Conservation (phyloP, 2,329 filamentous ascomycete species). For the Scedosporium boydii region DNA sequence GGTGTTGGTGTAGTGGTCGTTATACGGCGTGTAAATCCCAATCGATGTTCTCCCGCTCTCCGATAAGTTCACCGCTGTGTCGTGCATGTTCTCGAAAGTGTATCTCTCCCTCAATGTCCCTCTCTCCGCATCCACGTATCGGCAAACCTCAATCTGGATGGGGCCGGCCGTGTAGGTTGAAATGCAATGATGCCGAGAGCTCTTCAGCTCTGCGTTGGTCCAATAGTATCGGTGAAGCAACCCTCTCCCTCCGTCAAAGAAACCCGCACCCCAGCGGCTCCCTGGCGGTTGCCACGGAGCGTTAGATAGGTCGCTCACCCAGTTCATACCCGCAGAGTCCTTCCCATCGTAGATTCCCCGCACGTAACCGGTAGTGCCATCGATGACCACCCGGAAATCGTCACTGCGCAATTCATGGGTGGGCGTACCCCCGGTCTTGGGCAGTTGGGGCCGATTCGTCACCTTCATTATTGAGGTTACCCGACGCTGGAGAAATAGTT, state of each 20-base stretch:
- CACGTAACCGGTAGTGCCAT: conserved; percentile 7
- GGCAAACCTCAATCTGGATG: neutral
- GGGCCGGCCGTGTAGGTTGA: neutral
- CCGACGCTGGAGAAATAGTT: no score
- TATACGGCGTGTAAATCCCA: conserved; percentile 10
- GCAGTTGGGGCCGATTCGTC: no score
- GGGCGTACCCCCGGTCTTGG: neutral
- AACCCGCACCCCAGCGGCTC: conserved; percentile 10
- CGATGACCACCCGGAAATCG: conserved; percentile 7
- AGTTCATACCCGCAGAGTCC: conserved; percentile 6
- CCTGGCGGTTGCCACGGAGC: conserved; percentile 10
- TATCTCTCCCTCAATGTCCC: conserved; percentile 8
- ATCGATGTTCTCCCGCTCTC: conserved; percentile 4
- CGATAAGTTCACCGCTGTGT: conserved; percentile 1
- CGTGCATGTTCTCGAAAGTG: conserved; percentile 7
- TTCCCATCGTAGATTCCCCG: conserved; percentile 6
- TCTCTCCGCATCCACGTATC: neutral
- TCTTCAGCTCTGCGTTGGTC: conserved; percentile 6
- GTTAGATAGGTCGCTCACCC: conserved; percentile 9
- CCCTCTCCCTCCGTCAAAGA: conserved; percentile 6
- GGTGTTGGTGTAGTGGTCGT: conserved; percentile 11
- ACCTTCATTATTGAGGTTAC: no score
- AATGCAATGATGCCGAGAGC: neutral
- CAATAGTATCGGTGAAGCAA: conserved; percentile 8
- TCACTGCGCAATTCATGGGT: conserved; percentile 4